Percentiles rank a stretch among this genome's conserved stretches.
These are phyloP conservation scores for Candida piceae DNA, from an alignment of 805 yeast species.

Conservation along the genomic window DNA sequence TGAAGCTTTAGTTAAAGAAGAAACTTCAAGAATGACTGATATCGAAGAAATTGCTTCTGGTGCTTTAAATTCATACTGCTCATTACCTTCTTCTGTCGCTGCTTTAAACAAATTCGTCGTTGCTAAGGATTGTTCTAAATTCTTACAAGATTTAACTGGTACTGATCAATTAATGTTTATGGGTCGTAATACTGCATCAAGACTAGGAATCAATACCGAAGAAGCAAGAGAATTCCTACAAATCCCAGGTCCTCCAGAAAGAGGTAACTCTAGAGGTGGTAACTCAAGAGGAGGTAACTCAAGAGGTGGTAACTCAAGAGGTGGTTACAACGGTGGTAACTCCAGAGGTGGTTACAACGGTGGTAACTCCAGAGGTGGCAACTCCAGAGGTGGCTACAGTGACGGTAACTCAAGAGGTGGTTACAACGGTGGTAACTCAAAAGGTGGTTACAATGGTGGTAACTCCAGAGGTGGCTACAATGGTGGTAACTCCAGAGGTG, in stretches of 20 bases:
- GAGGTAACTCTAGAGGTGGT: neutral
- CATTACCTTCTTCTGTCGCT: slow-evolving; percentile 23
- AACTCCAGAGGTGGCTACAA: neutral
- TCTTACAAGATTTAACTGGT: slow-evolving; percentile 25
- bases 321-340: slow-evolving; percentile 6
- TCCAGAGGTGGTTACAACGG: slow-evolving; percentile 14
- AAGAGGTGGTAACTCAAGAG: neutral
- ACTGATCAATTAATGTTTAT: slow-evolving; percentile 14
- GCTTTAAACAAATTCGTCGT: slow-evolving; percentile 28
- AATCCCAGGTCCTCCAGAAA: slow-evolving; percentile 27
- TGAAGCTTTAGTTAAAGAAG: slow-evolving; percentile 32
- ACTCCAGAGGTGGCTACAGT: neutral
- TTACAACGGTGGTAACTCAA: neutral
- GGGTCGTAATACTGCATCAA: slow-evolving; percentile 18
- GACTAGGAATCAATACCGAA: slow-evolving; percentile 23
- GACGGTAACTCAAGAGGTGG: neutral
- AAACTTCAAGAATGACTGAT: slow-evolving; percentile 19
- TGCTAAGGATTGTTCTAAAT: slow-evolving; percentile 30
- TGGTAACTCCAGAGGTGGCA: slow-evolving; percentile 1
- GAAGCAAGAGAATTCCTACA: slow-evolving; percentile 25
- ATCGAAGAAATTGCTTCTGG: slow-evolving; percentile 13
- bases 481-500: neutral
- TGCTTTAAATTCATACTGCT: slow-evolving; percentile 13
- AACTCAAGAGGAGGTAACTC: neutral
- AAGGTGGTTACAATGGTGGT: neutral